Evolutionary conservation across 2,329 filamentous ascomycete genomes (phyloP).

Genomic region (Lecanicillium sp.): DNA sequence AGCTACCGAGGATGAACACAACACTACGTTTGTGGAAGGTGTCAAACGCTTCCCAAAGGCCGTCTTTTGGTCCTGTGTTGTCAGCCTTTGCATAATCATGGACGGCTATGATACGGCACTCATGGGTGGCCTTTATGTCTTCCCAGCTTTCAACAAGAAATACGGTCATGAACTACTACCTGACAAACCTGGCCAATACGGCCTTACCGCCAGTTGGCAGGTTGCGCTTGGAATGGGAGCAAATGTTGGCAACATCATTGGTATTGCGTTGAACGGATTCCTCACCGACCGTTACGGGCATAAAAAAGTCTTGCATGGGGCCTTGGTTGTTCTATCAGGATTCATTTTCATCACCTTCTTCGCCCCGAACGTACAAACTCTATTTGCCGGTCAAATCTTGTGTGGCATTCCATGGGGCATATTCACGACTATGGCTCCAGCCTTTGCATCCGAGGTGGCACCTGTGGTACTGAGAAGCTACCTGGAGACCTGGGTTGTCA

Average conservation of each 20-base stretch:
- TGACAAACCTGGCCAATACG: slow-evolving; percentile 11
- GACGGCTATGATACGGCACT: slow-evolving; percentile 31
- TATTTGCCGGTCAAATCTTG: slow-evolving; percentile 35
- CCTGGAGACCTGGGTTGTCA: slow-evolving; percentile 35
- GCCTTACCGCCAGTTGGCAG: slow-evolving; percentile 43
- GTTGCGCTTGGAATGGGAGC: slow-evolving; percentile 36
- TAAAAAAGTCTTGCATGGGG: slow-evolving; percentile 33
- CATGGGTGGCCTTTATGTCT: slow-evolving; percentile 28
- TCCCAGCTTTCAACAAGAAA: slow-evolving; percentile 22
- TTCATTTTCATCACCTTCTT: slow-evolving; percentile 42
- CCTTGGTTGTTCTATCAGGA: slow-evolving; percentile 27
- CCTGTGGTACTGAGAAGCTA: slow-evolving; percentile 32
- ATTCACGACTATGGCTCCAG: slow-evolving; percentile 34
- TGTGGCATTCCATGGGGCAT: slow-evolving; percentile 38
- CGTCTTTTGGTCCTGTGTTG: slow-evolving; percentile 26
- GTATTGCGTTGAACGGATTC: slow-evolving; percentile 37
- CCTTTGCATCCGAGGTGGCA: slow-evolving; percentile 37
- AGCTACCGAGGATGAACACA: slow-evolving; percentile 18
- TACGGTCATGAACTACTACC: slow-evolving; percentile 11
- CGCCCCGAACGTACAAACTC: slow-evolving; percentile 25
- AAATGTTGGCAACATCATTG: slow-evolving; percentile 38
- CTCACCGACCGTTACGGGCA: slow-evolving; percentile 36
- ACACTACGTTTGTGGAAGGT: slow-evolving; percentile 17
- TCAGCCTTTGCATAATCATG: slow-evolving; percentile 33
- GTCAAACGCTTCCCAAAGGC: slow-evolving; percentile 24